phyloP scores from a whole-genome alignment of 2,329 filamentous ascomycete species.

The Hawksworthiomyces lignivorus region DNA sequence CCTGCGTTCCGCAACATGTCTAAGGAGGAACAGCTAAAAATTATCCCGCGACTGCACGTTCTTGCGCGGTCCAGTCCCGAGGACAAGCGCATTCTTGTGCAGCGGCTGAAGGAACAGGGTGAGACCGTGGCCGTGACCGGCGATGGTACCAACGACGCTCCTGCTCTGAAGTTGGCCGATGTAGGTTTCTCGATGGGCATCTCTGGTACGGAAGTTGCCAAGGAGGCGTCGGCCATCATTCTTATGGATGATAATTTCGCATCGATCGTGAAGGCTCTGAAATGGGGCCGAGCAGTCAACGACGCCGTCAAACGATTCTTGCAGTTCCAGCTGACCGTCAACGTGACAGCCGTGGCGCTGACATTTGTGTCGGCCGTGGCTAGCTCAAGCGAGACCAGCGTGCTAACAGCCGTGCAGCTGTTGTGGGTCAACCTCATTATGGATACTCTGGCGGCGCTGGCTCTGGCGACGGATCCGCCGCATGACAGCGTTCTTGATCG shows the following conservation, averaged over 20 bases:
- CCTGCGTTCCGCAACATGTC: constrained; percentile 69
- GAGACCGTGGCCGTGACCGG: constrained; percentile 79
- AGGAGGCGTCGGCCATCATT: constrained; percentile 78
- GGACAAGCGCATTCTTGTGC: constrained; percentile 67
- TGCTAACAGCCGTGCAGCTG: constrained; percentile 82
- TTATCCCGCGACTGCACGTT: constrained; percentile 63
- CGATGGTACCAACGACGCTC: constrained; percentile 78
- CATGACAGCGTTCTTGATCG: constrained; percentile 72
- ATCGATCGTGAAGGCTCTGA: constrained; percentile 76
- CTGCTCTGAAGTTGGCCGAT: constrained; percentile 71
- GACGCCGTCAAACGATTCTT: constrained; percentile 72
- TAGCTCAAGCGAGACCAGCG: constrained; percentile 59
- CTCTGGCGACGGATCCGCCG: constrained; percentile 84
- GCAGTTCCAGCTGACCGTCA: constrained; percentile 76
- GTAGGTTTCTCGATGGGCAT: constrained; percentile 85
- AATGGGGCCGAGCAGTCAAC: constrained; percentile 73
- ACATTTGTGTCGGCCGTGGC: constrained; percentile 84
- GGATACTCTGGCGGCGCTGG: constrained; percentile 88
- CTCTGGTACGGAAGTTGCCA: constrained; percentile 73
- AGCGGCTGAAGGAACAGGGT: constrained; percentile 61
- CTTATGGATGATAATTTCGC: constrained; percentile 84
- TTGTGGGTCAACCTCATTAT: constrained; percentile 97
- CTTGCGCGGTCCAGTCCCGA: constrained; percentile 68
- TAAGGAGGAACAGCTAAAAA: constrained; percentile 54
- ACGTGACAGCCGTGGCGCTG: constrained; percentile 80